Conservation (phyloP, 1,284 basidiomycete species). For the Neolentinus lepideus region DNA sequence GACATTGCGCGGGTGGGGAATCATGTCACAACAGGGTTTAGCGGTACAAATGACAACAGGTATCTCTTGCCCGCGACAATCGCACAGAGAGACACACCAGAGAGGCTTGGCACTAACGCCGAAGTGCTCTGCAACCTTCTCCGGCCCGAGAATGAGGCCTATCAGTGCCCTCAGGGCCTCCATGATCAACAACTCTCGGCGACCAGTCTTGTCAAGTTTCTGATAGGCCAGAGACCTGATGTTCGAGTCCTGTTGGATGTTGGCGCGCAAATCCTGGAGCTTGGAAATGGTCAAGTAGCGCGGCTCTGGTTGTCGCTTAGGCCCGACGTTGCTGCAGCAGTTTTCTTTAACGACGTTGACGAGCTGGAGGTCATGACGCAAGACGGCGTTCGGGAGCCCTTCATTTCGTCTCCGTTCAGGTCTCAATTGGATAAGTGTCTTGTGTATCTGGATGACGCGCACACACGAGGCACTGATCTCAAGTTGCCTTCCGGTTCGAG, state of each 20-base stretch:
- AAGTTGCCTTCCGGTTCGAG: constrained; percentile 35
- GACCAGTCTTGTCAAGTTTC: constrained; percentile 24
- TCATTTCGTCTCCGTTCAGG: constrained; percentile 35
- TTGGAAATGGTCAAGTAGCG: constrained; percentile 34
- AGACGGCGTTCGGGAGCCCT: constrained; percentile 29
- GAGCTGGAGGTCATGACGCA: constrained; percentile 33
- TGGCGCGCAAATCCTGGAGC: constrained; percentile 50
- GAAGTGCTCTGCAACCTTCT: constrained; percentile 38
- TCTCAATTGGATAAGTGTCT: constrained; percentile 36
- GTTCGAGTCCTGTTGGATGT: constrained; percentile 46
- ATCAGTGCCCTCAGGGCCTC: constrained; percentile 19
- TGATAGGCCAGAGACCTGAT: constrained; percentile 25
- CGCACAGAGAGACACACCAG: constrained; percentile 31
- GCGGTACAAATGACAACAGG: constrained; percentile 47
- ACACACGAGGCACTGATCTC: constrained; percentile 51
- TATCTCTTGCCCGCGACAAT: constrained; percentile 42
- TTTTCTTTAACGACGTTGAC: constrained; percentile 42
- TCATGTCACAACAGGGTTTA: constrained; percentile 42
- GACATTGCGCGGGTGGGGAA: constrained; percentile 33
- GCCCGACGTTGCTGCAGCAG: constrained; percentile 26
- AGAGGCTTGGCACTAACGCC: constrained; percentile 42
- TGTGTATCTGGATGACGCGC: constrained; percentile 51
- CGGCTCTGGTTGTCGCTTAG: constrained; percentile 30
- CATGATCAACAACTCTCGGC: constrained; percentile 20
- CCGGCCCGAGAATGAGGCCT: constrained; percentile 34